Evolutionary conservation across 257 asterid species (phyloP), one percentile per base, ranked within the genome.

Genomic region (Leonotis leonurus): DNA sequence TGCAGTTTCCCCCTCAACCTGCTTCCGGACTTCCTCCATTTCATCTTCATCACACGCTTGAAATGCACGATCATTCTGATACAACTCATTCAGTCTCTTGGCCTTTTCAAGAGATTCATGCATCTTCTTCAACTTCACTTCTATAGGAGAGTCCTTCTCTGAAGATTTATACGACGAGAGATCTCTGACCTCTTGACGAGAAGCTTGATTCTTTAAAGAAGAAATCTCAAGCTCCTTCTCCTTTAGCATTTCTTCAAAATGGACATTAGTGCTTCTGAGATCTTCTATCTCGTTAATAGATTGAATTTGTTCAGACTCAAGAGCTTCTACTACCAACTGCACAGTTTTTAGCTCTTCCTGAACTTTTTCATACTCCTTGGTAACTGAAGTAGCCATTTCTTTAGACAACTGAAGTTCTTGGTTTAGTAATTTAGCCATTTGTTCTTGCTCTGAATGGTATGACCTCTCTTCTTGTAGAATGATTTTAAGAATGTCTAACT

Each of bases 1-100:
- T 9, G 94, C 97, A 41, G 99, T 89, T 86, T 93, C 99, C 60
- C 72, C 95, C 79, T 93, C 99, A 45, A 88, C 99, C 81, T 93
- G 99, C 73, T 70, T 85, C 29, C 90, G 88, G 41, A 83, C 84
- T 77, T 89, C 91, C 60, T 89, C 97, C 80, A 79, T 77, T 71
- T 81, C 95, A 57, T 81, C 88, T 35, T 81, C 89, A 64, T 79
- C 77, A 45, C 86, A 77, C 53, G 74, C 85, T 65, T 81, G 95
- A 60, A 55, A 77, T 16, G 80, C 83, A 63, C 70, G 72, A 70
- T 90, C 91, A 64, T 51, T 81, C 75, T 75, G 85, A 74, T 88
- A 82, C 74, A 77, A 64, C 66, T 71, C 60, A 68, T 91, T 91
- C 79, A 89, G 73, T 75, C 69, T 77, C 82, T 77, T 89, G 46